A percentile compares a stretch with the other conserved stretches of the same genome.
These are phyloP conservation scores for Ophiostoma montium DNA, from an alignment of 2,329 filamentous ascomycete species.

Conservation along the genomic window DNA sequence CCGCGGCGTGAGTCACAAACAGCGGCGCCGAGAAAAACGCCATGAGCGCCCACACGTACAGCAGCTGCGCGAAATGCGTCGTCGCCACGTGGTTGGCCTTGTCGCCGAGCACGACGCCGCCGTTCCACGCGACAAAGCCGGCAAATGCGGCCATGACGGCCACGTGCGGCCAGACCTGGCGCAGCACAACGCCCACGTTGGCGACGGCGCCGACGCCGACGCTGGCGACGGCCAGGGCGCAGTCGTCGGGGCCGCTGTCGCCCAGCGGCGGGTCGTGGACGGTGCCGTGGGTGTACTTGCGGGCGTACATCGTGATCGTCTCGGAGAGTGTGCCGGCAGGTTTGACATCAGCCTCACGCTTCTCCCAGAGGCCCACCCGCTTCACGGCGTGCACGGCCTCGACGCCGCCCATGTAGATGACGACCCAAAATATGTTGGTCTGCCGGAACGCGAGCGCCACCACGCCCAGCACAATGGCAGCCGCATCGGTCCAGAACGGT, in stretches of 20 bases:
- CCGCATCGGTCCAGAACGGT: slow-evolving; percentile 26
- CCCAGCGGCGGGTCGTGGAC: slow-evolving; percentile 40
- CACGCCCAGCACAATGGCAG: slow-evolving; percentile 43
- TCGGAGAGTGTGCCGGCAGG: slow-evolving; percentile 20
- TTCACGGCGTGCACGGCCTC: slow-evolving; percentile 39
- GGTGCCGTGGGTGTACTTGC: slow-evolving; percentile 34
- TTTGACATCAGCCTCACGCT: no score
- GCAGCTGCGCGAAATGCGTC: slow-evolving; percentile 78
- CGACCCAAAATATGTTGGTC: slow-evolving; percentile 95
- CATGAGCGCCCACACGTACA: slow-evolving; percentile 88
- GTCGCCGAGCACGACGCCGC: slow-evolving; percentile 84
- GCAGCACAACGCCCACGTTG: slow-evolving; percentile 32
- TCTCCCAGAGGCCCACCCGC: slow-evolving; percentile 4
- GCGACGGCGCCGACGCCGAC: slow-evolving; percentile 42
- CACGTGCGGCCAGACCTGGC: slow-evolving; percentile 44
- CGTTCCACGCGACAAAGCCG: slow-evolving; percentile 72
- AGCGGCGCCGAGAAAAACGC: slow-evolving; percentile 81
- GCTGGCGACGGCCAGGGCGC: slow-evolving; percentile 41
- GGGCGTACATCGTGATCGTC: slow-evolving; percentile 24
- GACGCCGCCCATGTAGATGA: slow-evolving; percentile 56
- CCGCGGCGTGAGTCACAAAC: slow-evolving; percentile 26
- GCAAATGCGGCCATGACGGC: slow-evolving; percentile 53
- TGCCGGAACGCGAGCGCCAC: slow-evolving; percentile 66
- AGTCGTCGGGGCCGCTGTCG: slow-evolving; percentile 36
- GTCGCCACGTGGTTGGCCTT: slow-evolving; percentile 90